phyloP scores from a whole-genome alignment of 139 green algal species.

The Chlamydomonas sp. region DNA sequence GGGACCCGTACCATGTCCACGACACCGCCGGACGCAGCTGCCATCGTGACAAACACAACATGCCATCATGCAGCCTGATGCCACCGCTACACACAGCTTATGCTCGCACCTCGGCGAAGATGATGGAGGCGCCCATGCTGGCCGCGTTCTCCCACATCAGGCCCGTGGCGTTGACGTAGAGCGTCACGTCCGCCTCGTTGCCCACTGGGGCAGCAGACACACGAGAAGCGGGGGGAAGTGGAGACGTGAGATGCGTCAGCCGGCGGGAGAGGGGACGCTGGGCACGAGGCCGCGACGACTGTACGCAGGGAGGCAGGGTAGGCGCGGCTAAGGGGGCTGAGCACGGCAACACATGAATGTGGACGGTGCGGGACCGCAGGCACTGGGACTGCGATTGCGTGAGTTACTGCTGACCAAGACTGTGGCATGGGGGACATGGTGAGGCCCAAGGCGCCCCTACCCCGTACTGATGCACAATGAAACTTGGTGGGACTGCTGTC shows the following conservation, averaged over 20 bases:
- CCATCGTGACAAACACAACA: background rate
- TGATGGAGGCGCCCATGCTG: constrained; percentile 49
- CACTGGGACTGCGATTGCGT: too few species aligned
- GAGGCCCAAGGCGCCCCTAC: too few species aligned
- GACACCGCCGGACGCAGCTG: too few species aligned
- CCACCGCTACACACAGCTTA: background rate
- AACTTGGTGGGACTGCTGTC: background rate
- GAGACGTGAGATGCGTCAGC: background rate
- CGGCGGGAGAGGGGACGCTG: background rate
- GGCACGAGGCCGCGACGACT: too few species aligned
- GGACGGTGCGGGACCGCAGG: too few species aligned
- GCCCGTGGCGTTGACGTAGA: constrained; percentile 61
- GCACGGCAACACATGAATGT: too few species aligned
- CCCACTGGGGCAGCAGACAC: constrained; percentile 40
- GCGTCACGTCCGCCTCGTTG: constrained; percentile 52
- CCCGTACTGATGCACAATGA: background rate
- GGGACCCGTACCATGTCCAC: too few species aligned
- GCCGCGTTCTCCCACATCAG: constrained; percentile 70
- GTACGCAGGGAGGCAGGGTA: too few species aligned
- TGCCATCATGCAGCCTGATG: background rate
- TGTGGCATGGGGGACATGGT: too few species aligned
- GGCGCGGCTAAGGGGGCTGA: too few species aligned
- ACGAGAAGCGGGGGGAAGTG: background rate
- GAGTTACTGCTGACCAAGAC: too few species aligned
- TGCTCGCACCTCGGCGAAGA: constrained; percentile 58